A percentile compares a stretch with the other conserved stretches of the same genome.
Evolutionary conservation across 2,329 filamentous ascomycete genomes (phyloP).

Genomic region (Botrytis elliptica): DNA sequence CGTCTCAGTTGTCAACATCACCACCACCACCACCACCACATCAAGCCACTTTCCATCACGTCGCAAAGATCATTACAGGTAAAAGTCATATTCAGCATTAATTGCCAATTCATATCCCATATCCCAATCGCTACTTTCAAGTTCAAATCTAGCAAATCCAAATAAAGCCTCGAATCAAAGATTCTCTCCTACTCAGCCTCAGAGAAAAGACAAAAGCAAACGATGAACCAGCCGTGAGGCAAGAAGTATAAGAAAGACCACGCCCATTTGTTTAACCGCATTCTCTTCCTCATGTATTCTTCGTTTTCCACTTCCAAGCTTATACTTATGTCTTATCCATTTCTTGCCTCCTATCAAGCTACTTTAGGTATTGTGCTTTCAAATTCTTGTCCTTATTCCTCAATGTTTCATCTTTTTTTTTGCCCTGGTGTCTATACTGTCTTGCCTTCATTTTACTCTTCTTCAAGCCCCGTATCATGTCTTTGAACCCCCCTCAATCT

Average conservation of each 20-base stretch:
- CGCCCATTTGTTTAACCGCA: conserved; percentile 12
- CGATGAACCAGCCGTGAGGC: conserved; percentile 34
- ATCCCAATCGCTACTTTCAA: background rate
- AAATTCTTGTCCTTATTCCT: background rate
- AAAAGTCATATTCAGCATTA: background rate
- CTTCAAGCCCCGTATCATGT: background rate
- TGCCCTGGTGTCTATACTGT: background rate
- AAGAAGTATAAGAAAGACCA: conserved; percentile 29
- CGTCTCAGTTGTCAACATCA: background rate
- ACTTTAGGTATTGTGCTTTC: background rate
- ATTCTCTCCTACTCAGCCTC: background rate
- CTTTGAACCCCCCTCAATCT: background rate
- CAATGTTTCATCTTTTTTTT: background rate
- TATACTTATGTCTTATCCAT: background rate
- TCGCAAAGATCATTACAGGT: background rate
- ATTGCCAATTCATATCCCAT: background rate
- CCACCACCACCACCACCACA: conserved; percentile 1
- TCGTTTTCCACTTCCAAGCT: conserved; percentile 20
- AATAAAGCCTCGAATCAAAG: conserved; percentile 9
- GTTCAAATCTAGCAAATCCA: background rate
- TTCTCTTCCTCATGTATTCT: conserved; percentile 24
- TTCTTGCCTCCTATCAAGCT: background rate
- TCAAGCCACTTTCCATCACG: background rate
- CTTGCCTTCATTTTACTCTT: background rate
- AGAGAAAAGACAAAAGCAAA: background rate